A percentile compares a stretch with the other conserved stretches of the same genome.
phyloP scores from a whole-genome alignment of 139 green algal species.

The Picochlorum sp. region DNA sequence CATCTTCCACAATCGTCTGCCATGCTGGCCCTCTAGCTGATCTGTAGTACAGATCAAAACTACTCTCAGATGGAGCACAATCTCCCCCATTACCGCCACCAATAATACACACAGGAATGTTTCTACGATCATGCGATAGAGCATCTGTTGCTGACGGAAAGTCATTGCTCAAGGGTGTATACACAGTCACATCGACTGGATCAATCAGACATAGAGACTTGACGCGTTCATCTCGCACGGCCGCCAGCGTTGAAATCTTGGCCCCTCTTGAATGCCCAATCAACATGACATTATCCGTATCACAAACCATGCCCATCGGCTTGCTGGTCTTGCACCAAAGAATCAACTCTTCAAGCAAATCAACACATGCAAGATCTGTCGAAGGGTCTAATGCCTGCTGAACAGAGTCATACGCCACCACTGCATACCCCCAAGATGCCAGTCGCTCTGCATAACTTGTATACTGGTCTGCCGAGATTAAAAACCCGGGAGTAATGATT shows the following conservation, averaged over 20 bases:
- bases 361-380: constrained; percentile 58
- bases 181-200: constrained; percentile 84
- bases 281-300: constrained; percentile 40
- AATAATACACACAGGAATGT: constrained; percentile 49
- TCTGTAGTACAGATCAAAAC: constrained; percentile 57
- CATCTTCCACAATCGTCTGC: constrained; percentile 40
- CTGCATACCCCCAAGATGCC: constrained; percentile 37
- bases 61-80: constrained; percentile 58
- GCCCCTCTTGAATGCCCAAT: constrained; percentile 56
- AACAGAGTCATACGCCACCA: constrained; percentile 48
- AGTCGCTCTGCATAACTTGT: constrained; percentile 43
- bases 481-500: constrained; percentile 77
- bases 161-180: constrained; percentile 14
- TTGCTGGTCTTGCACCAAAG: constrained; percentile 55
- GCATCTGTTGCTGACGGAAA: constrained; percentile 56
- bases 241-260: constrained; percentile 74
- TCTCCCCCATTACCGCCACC: constrained; percentile 49
- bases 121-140: constrained; percentile 12
- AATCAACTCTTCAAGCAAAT: constrained; percentile 52
- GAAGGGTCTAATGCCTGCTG: constrained; percentile 54
- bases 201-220: constrained; percentile 71
- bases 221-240: constrained; percentile 49
- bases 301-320: constrained; percentile 43
- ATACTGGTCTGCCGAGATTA: constrained; percentile 62
- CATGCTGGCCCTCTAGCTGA: constrained; percentile 36